Percentiles rank a stretch among this genome's conserved stretches.
Evolutionary conservation across 306 rosid species (phyloP).

Genomic region (Gynostemma pentaphyllum): DNA sequence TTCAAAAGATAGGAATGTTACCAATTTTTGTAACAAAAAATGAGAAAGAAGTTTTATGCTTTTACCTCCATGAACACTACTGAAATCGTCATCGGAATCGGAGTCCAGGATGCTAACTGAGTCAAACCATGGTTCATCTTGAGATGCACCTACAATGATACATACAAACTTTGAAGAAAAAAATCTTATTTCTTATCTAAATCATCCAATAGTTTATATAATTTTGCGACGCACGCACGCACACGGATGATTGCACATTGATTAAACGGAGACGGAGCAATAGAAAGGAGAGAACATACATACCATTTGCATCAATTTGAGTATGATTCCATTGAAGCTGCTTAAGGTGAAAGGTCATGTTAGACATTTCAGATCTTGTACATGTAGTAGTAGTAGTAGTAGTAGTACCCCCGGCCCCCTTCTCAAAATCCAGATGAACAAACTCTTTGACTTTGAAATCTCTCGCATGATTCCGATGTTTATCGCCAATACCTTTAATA

Average conservation of each 20-base stretch:
- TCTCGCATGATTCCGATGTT: slow-evolving; percentile 29
- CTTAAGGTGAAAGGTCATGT: slow-evolving; percentile 49
- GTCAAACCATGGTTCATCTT: slow-evolving; percentile 87
- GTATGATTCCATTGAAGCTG: slow-evolving; percentile 65
- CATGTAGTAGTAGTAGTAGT: slow-evolving; percentile 35
- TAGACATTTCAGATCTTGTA: slow-evolving; percentile 63
- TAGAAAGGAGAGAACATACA: too few relatives aligned
- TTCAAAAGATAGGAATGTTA: slow-evolving; percentile 11
- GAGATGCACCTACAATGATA: slow-evolving; percentile 38
- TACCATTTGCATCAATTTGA: slow-evolving; percentile 55
- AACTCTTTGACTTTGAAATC: slow-evolving; percentile 42
- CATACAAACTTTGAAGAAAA: not conserved
- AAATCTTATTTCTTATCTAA: not conserved
- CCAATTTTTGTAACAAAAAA: not conserved
- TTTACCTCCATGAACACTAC: slow-evolving; percentile 83
- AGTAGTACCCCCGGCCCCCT: too few relatives aligned
- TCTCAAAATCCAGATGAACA: slow-evolving; percentile 52
- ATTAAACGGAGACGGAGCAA: not conserved
- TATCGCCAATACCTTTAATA: slow-evolving; percentile 29
- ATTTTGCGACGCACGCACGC: too few relatives aligned
- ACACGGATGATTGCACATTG: too few relatives aligned
- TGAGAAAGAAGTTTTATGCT: not conserved
- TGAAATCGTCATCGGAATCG: slow-evolving; percentile 83
- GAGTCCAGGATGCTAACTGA: slow-evolving; percentile 64
- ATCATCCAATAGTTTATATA: not conserved